A percentile compares a stretch with the other conserved stretches of the same genome.
Evolutionary conservation across 306 rosid species (phyloP).

Genomic region (Pyrus betulifolia): DNA sequence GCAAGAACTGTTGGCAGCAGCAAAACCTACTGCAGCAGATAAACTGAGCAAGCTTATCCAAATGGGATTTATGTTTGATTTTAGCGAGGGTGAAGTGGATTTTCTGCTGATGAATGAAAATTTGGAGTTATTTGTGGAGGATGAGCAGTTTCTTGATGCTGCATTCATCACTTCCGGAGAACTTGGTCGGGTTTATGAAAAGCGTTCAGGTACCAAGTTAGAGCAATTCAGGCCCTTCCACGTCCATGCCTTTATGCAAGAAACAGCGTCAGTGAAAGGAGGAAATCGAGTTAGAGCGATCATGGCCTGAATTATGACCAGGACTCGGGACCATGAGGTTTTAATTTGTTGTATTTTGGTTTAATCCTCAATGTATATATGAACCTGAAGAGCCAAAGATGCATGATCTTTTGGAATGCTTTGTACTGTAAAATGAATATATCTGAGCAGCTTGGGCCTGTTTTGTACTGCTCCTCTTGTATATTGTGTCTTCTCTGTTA

Average conservation of each 20-base stretch:
- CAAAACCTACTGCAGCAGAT: not conserved
- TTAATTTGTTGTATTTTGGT: not conserved
- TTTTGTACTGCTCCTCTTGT: not conserved
- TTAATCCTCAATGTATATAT: not conserved
- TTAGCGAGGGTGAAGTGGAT: conserved; percentile 2
- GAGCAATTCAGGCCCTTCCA: conserved; percentile 4
- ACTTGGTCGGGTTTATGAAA: not conserved
- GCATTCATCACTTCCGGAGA: not conserved
- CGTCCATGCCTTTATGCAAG: conserved; percentile 5
- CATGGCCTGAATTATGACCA: not conserved
- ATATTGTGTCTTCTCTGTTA: not conserved
- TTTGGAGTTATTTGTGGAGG: not conserved
- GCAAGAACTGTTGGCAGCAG: not conserved
- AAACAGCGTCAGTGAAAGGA: not conserved
- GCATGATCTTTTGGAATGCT: not conserved
- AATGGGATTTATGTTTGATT: not conserved
- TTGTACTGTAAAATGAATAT: not conserved
- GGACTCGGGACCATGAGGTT: not conserved
- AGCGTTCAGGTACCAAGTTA: not conserved
- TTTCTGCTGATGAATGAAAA: conserved; percentile 13
- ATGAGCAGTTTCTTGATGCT: not conserved
- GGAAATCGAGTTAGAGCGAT: not conserved
- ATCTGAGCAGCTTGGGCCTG: not conserved
- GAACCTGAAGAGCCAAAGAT: not conserved
- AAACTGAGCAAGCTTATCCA: conserved; percentile 2